Percentiles rank a stretch among this genome's conserved stretches.
Conservation (phyloP, 2,329 filamentous ascomycete species). For the Penicillium sp. region DNA sequence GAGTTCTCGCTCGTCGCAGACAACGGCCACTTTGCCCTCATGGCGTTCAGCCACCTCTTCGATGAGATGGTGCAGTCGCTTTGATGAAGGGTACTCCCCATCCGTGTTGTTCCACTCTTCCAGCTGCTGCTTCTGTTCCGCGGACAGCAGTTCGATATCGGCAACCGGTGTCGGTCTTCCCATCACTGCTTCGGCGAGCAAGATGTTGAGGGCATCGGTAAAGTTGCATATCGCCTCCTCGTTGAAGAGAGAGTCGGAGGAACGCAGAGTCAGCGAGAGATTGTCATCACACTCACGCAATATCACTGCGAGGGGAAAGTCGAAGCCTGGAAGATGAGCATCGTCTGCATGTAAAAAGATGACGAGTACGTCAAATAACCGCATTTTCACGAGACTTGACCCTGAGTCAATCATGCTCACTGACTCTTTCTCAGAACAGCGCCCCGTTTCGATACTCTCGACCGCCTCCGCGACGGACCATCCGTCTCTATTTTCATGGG, state of each 20-base stretch:
- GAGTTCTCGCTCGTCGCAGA: neutral
- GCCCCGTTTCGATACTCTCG: neutral
- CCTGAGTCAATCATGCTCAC: neutral
- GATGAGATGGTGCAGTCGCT: neutral
- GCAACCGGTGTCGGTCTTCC: neutral
- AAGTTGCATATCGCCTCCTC: neutral
- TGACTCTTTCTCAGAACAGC: neutral
- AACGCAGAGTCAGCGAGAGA: neutral
- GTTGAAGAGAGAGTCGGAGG: neutral
- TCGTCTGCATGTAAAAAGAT: neutral
- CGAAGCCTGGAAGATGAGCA: neutral
- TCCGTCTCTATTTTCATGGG: neutral
- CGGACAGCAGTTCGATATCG: neutral
- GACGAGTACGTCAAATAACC: neutral
- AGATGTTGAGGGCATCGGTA: neutral
- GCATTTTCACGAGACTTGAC: neutral
- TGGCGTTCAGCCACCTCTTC: neutral
- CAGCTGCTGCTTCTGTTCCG: neutral
- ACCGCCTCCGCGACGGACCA: neutral
- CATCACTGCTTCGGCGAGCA: neutral
- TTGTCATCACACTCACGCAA: neutral
- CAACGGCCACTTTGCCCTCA: neutral
- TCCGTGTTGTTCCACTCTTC: neutral
- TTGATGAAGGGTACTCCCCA: neutral
- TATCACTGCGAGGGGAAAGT: neutral